These are phyloP conservation scores for Thielaviopsis ethacetica DNA, from an alignment of 2,329 filamentous ascomycete species.

Conservation along the genomic window DNA sequence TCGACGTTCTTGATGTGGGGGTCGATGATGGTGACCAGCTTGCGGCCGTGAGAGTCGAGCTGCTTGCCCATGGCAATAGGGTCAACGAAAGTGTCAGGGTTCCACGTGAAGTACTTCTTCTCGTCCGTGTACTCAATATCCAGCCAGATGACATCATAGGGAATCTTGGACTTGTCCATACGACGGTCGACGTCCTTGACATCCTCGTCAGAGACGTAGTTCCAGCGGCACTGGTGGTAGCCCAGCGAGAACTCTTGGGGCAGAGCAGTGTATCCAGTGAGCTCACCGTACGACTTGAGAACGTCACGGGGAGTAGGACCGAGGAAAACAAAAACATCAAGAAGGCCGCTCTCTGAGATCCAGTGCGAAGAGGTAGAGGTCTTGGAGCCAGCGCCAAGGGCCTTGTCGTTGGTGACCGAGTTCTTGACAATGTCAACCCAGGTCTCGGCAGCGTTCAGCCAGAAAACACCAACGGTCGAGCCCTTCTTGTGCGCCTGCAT, in stretches of 20 bases:
- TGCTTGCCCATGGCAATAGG: constrained; percentile 79
- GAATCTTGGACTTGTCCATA: constrained; percentile 89
- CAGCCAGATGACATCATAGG: constrained; percentile 97
- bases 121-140: constrained; percentile 96
- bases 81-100: constrained; percentile 72
- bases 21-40: constrained; percentile 88
- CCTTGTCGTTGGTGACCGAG: constrained; percentile 58
- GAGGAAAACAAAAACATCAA: constrained; percentile 90
- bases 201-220: constrained; percentile 93
- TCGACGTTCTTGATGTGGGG: constrained; percentile 92
- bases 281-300: constrained; percentile 65
- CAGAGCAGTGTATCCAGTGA: constrained; percentile 82
- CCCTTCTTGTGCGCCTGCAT: constrained; percentile 94
- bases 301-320: constrained; percentile 75
- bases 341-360: constrained; percentile 80
- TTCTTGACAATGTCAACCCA: constrained; percentile 90
- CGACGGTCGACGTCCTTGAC: constrained; percentile 92
- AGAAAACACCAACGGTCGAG: constrained; percentile 90
- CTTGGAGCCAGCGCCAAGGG: constrained; percentile 51
- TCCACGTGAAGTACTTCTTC: constrained; percentile 98
- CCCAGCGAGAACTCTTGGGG: constrained; percentile 84
- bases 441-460: constrained; percentile 92
- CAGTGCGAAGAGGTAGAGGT: constrained; percentile 82
- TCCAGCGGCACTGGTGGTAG: constrained; percentile 98
- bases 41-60: constrained; percentile 68